Base-by-base conservation (phyloP, 1,284 basidiomycete species). In the Ceratobasidium papillatum region DNA sequence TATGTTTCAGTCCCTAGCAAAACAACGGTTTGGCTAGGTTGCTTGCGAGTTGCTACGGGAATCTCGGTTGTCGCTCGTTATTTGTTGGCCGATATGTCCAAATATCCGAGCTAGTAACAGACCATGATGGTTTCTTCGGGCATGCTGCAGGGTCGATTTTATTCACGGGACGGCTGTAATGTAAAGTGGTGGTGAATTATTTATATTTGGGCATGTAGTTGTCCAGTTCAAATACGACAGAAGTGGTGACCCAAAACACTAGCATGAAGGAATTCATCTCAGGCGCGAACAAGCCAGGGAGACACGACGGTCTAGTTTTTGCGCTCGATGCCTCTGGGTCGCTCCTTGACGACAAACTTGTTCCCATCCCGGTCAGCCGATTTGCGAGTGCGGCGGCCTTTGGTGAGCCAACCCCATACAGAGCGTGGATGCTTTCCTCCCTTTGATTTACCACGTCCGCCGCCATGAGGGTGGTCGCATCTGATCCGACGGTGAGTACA, bases 381-480 rank as follows among this genome's bases (percentile, higher is more conserved):
- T 81, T 95, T 93, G 80, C 97, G 90, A 73, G 97, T 99, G 74
- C 97, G 88, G 77, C 91, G 93, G 79, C 95, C 95, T 86, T 97
- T 95, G 34, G 94, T 92, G 77, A 94, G 87, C 90, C 94, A 94
- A 76, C 96, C 96, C 88, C 93, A 96, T 74, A 94, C 91, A 30
- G 94, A 95, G 25, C 93, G 90, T 3, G 95, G 94, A 81, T 95
- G 91, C 81, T 94, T 95, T 88, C 97, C 93, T 77, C 94, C 94
- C 88, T 99, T 99, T 75, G 92, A 94, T 84, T 98, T 98, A 81
- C 97, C 97, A 84, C 97, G 92, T 82, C 97, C 96, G 86, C 97
- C 97, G 84, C 97, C 97, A 83, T 96, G 96, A 77, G 97, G 96
- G 84, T 99, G 97, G 83, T 99, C 97, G 76, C 88, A 87, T 52